Evolutionary conservation across 1,284 basidiomycete species (phyloP).

Genomic region (Wallemia ichthyophaga): DNA sequence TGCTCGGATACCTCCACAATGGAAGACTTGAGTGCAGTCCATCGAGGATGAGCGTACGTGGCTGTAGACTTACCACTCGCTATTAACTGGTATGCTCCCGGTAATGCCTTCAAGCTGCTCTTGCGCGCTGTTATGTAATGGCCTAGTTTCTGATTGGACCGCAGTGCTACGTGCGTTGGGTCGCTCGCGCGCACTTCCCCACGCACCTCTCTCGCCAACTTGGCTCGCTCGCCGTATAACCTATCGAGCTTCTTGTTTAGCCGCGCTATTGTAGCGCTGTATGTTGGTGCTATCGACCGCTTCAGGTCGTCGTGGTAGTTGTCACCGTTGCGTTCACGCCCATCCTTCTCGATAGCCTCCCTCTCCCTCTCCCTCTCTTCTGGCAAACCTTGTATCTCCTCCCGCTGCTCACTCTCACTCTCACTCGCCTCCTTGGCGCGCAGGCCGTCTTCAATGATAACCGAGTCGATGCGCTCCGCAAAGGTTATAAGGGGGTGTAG

Average conservation of each 20-base stretch:
- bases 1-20: slow-evolving; percentile 27
- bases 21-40: background rate
- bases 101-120: slow-evolving; percentile 3
- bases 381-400: too few species aligned
- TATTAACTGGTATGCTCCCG: background rate
- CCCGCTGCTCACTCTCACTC: background rate
- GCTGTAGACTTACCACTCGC: slow-evolving; percentile 22
- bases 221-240: background rate
- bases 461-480: background rate
- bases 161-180: background rate
- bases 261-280: background rate
- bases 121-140: background rate
- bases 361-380: too few species aligned
- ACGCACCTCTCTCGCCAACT: background rate
- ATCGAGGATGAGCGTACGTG: slow-evolving; percentile 2
- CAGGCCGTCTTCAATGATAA: background rate
- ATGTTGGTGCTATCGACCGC: background rate
- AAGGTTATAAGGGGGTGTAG: background rate
- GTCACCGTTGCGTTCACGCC: background rate
- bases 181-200: too few species aligned
- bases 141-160: slow-evolving; percentile 2
- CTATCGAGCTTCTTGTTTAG: background rate
- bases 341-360: too few species aligned
- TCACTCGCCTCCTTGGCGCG: background rate
- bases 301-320: background rate